Evolutionary conservation across 106 monocot species (phyloP).

Genomic region (Dendrobium officinale): DNA sequence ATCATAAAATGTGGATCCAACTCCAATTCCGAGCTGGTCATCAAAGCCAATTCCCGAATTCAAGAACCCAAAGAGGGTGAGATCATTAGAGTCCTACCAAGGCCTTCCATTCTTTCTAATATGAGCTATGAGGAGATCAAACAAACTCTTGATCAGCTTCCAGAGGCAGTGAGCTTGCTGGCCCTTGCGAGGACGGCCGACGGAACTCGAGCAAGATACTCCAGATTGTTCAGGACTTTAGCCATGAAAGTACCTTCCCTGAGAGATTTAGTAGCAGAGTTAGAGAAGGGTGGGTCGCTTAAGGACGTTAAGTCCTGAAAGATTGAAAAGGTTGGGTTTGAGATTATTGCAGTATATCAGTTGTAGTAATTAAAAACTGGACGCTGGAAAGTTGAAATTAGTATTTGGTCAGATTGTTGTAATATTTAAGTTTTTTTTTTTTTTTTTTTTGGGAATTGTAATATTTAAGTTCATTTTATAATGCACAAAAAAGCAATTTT

Average conservation of each 20-base stretch:
- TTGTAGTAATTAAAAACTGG: neutral
- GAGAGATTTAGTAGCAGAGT: conserved; percentile 60
- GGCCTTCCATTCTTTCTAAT: conserved; percentile 53
- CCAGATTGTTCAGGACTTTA: conserved; percentile 82
- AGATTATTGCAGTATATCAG: neutral
- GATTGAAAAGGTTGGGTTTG: neutral
- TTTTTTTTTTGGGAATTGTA: too few relatives aligned
- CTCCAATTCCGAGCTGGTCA: conserved; percentile 70
- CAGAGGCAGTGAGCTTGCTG: conserved; percentile 77
- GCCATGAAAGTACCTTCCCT: conserved; percentile 89
- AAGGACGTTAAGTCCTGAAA: conserved; percentile 51
- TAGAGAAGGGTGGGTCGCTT: conserved; percentile 54
- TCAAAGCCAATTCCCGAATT: conserved; percentile 75
- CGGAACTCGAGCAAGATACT: conserved; percentile 86
- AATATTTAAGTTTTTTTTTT: too few relatives aligned
- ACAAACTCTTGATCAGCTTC: conserved; percentile 60
- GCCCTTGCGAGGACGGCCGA: conserved; percentile 89
- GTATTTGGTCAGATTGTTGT: too few relatives aligned
- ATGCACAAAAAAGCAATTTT: too few relatives aligned
- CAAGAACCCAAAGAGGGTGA: conserved; percentile 84
- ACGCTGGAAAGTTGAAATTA: too few relatives aligned
- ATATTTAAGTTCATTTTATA: too few relatives aligned
- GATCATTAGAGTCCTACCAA: conserved; percentile 72
- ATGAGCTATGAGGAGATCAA: conserved; percentile 94
- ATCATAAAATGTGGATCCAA: conserved; percentile 97